Evolutionary conservation across 116 monocot species (phyloP), one percentile per base, ranked within the genome.

Genomic region (Phalaenopsis hybrid): DNA sequence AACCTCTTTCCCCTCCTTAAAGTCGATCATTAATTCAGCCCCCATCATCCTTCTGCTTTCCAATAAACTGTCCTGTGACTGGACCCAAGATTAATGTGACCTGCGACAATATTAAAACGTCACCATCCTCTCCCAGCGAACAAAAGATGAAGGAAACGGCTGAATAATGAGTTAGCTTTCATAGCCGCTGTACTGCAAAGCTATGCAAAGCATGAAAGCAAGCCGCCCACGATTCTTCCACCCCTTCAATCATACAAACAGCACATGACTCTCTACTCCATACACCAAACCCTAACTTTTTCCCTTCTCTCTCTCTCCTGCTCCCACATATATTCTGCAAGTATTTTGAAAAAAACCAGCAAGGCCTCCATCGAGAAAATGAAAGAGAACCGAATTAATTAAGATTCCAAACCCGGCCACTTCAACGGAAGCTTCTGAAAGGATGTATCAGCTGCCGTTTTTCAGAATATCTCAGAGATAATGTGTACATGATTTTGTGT

Each of bases 111-210:
- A 55, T 0, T 15, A 55, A 6, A 23, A 8, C 63, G 6, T 9
- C 63, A 21, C 8, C 63, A 23, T 63, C 63, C 23, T 63, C 63
- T 7, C 63, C 23, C 25, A 25, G 23, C 8, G 23, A 25, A 25
- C 20, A 72, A 55, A 55, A 72, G 44, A 75, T 75, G 75, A 44
- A 75, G 75, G 13, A n/a, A 34, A 75, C 20, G 0, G 45, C 75
- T 45, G 45, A 31, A 73, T 73, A 73, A 73, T 73, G 41, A 4
- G 37, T 12, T 44, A 75, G 75, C 45, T 75, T 75, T 75, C 31
- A n/a, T 70, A 1, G 34, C 70, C 70, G 12, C 70, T 4, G 15
- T 34, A 70, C 11, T 34, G 13, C 70, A 70, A 70, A 23, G 31
- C 34, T 13, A 7, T 12, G 70, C 70, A 67, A 65, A 41, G 41